Evolutionary conservation across 2,329 filamentous ascomycete genomes (phyloP), one percentile per base, ranked within the genome.

Genomic region (Madurella mycetomatis): DNA sequence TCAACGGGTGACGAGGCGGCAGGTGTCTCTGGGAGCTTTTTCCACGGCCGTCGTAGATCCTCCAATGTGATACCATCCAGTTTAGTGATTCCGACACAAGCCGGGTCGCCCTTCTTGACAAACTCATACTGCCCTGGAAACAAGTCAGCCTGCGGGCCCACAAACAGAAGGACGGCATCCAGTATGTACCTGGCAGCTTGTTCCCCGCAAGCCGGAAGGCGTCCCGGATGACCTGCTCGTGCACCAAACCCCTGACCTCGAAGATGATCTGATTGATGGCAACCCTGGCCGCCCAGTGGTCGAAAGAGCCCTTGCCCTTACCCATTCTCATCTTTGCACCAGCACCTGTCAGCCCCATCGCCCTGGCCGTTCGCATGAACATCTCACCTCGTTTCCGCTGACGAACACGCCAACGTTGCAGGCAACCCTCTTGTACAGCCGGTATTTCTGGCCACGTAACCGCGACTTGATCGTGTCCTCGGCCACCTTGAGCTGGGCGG

Each of bases 291-390:
- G 92, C 91, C 94, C 94, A 99, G 69, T 95, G 90, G 70, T 99
- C 94, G 69, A 99, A 97, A 59, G 86, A 88, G 64, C 94, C 94
- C 72, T 99, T 99, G 74, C 94, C 94, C 75, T 97, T 99, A 71
- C 94, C 94, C 95, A 99, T 99, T 82, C 94, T 87, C 71, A 90
- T 87, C 84, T 86, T 41, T 16, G 32, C 47, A 30, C 19, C 46
- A 32, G 5, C 31, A 18, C 31, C 34, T 30, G 53, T 63, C 44
- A 64, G 60, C 30, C 30, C 30, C 30, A 17, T 9, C 37, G 34
- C 30, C 41, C 2, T 12, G 18, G 12, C 16, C 18, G 40, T 4
- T 12, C 17, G 18, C 12, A 19, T 15, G 1, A 2, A 9, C 3
- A 32, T 60, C 80, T 63, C 66, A 87, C 85, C 75, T 99, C 94